Evolutionary conservation across 108 stramenopile species (phyloP).

Genomic region (Epithemia pelagica): DNA sequence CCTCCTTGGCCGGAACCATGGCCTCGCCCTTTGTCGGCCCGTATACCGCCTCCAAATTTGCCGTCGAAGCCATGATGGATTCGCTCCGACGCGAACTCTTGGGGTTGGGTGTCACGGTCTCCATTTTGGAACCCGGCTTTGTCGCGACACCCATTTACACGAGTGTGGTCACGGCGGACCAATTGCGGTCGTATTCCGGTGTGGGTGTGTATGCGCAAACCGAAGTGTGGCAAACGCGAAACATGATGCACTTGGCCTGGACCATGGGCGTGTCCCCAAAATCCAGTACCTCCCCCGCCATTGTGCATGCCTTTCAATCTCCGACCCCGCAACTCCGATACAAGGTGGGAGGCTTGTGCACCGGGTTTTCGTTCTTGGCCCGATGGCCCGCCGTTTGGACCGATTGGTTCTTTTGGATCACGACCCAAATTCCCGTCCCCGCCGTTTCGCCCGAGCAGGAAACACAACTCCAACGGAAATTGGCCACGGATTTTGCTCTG

Average conservation of each 20-base stretch:
- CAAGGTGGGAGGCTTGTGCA: background rate
- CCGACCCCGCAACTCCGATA: background rate
- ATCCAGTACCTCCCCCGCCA: background rate
- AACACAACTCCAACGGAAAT: no score
- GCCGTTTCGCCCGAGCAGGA: no score
- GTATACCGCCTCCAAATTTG: constrained; percentile 15
- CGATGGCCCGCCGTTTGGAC: background rate
- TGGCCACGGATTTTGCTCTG: no score
- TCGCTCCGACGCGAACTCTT: constrained; percentile 1
- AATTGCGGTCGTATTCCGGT: no score
- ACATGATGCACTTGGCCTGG: background rate
- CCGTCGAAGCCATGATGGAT: constrained; percentile 22
- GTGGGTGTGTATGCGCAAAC: background rate
- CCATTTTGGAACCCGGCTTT: background rate
- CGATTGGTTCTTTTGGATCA: no score
- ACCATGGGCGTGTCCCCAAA: background rate
- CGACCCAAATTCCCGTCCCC: no score
- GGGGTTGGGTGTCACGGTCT: background rate
- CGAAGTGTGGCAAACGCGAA: background rate
- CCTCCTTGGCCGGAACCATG: constrained; percentile 6
- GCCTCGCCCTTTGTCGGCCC: background rate
- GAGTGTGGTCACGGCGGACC: no score
- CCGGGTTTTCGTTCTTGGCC: background rate
- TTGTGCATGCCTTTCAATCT: background rate
- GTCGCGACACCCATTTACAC: background rate